Base-by-base conservation (phyloP, 176 grass and related monocot species). In the Carex littledalei region DNA sequence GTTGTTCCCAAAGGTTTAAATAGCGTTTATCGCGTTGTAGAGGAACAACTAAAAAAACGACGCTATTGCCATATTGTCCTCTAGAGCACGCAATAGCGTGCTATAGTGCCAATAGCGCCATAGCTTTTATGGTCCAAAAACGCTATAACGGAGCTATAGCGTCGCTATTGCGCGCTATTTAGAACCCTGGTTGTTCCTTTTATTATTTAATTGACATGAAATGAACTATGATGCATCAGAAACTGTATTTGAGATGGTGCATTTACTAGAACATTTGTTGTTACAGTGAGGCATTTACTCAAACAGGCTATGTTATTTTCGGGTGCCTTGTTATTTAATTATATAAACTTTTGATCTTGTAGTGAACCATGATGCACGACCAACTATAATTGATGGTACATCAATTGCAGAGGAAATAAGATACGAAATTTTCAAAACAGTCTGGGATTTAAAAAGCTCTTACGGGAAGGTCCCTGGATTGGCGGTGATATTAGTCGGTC, bases 321-420 rank as follows among this genome's bases (percentile, higher is more conserved):
- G 8, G 61, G 7, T 63, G 61, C 61, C 61, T 63, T 1, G 9
- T 63, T 63, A 21, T 63, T 62, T 62, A 10, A 63, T 60, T 66
- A 45, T 45, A 49, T 52, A 47, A 45, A 45, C 35, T 24, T 72
- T 49, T 24, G 3, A 60, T 56, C 12, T 78, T 78, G 4, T 84
- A 95, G 91, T 81, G 73, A 82, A 91, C 60, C 75, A 84, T 54
- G 81, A 79, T 45, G 21, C 32, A 18, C 67, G 20, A 0, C 45
- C 91, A n/a, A 86, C 86, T 63, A 92, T 95, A 63, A 94, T 98
- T 29, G 88, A 98, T 89, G 95, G 93, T 10, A 95, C 84, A 41
- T 88, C 91, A n/a, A 90, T 98, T 56, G 91, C 95, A 0, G 88
- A 95, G 69, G 85, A 98, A 78, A 92, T 98, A 86, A 93, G 85